Percentiles rank a stretch among this genome's conserved stretches.
Evolutionary conservation across 306 rosid genomes (phyloP).

Genomic region (Canavalia gladiata): DNA sequence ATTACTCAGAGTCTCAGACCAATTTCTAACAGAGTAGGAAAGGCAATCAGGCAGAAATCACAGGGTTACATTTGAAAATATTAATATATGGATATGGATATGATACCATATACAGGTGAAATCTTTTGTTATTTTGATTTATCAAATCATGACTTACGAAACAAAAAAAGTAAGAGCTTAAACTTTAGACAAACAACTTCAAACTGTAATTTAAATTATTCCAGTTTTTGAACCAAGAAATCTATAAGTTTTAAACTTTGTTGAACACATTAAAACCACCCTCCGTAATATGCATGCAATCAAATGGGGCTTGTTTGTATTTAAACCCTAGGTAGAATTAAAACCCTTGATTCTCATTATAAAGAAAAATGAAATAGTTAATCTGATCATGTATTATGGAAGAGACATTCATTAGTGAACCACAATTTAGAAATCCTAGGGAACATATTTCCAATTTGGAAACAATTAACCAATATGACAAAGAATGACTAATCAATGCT

Average conservation of each 20-base stretch:
- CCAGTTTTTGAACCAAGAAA: slow-evolving; percentile 4
- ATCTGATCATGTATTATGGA: slow-evolving; percentile 3
- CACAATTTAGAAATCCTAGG: neutral
- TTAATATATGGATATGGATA: neutral
- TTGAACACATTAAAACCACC: slow-evolving; percentile 8
- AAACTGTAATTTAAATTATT: neutral
- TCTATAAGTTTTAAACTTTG: slow-evolving; percentile 6
- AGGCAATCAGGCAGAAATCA: slow-evolving; percentile 3
- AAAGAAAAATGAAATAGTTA: neutral
- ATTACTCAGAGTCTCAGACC: neutral
- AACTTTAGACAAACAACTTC: neutral
- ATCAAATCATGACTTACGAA: neutral
- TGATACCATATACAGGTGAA: neutral
- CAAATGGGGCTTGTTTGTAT: neutral
- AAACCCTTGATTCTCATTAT: neutral
- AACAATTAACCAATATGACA: neutral
- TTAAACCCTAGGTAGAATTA: neutral
- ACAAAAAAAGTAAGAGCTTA: neutral
- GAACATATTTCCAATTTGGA: neutral
- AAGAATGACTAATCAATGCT: neutral
- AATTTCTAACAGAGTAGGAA: slow-evolving; percentile 16
- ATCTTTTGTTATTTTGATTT: neutral
- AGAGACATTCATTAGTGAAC: neutral
- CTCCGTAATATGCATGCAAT: neutral
- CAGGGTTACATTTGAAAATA: slow-evolving; percentile 22